These are phyloP conservation scores for Coniella lustricola DNA, from an alignment of 2,329 filamentous ascomycete species.

Conservation along the genomic window DNA sequence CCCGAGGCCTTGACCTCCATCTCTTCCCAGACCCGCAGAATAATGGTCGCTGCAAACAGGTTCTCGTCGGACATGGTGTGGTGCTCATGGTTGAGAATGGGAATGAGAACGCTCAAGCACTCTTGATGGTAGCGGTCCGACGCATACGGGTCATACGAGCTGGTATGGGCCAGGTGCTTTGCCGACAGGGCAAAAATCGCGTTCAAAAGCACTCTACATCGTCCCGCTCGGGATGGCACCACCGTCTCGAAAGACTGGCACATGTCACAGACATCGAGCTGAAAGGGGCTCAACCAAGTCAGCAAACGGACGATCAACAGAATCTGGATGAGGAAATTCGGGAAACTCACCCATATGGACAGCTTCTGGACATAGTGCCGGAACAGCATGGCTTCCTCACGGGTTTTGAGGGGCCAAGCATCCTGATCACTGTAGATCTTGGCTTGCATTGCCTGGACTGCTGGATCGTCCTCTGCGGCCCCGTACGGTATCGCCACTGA, in stretches of 20 bases:
- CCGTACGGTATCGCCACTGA: constrained; percentile 6
- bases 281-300: background rate
- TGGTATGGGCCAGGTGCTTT: constrained; percentile 44
- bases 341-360: constrained; percentile 28
- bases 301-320: background rate
- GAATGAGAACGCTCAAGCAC: constrained; percentile 41
- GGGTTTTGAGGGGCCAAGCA: constrained; percentile 23
- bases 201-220: constrained; percentile 45
- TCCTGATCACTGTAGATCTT: constrained; percentile 21
- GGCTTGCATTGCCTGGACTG: constrained; percentile 9
- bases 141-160: constrained; percentile 39
- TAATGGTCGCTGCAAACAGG: constrained; percentile 47
- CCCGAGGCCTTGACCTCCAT: constrained; percentile 39
- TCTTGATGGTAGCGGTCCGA: constrained; percentile 47
- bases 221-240: constrained; percentile 45
- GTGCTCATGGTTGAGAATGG: constrained; percentile 36
- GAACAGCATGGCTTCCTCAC: constrained; percentile 24
- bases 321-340: background rate
- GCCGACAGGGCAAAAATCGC: constrained; percentile 51
- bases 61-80: constrained; percentile 40
- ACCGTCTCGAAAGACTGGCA: constrained; percentile 42
- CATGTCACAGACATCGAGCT: constrained; percentile 38
- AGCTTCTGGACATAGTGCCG: constrained; percentile 28
- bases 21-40: constrained; percentile 51
- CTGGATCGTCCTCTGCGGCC: constrained; percentile 9